phyloP scores from a whole-genome alignment of 768 basidiomycete species.

The Pleurotus giganteus region DNA sequence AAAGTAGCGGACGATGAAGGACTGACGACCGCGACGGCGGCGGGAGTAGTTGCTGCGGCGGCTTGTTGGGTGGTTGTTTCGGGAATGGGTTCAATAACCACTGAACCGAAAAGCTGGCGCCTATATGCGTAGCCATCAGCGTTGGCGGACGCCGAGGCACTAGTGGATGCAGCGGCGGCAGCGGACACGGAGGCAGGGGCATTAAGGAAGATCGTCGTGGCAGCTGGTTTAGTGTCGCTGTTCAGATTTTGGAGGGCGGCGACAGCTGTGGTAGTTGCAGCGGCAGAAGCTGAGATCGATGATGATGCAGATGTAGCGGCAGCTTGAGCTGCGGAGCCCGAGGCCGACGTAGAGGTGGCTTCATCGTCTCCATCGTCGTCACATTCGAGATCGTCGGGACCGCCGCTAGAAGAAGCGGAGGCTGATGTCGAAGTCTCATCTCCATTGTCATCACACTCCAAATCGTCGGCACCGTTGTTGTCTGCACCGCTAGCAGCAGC shows the following conservation, averaged over 20 bases:
- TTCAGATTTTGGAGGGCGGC: not conserved
- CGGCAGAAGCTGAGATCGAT: slow-evolving; percentile 4
- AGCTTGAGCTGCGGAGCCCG: not conserved
- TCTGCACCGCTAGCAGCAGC: slow-evolving; percentile 7
- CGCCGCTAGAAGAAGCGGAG: slow-evolving; percentile 9
- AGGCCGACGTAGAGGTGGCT: not conserved
- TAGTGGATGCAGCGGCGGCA: slow-evolving; percentile 5
- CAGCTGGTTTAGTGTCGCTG: not conserved
- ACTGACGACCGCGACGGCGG: slow-evolving; percentile 7
- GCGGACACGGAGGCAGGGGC: slow-evolving; percentile 9
- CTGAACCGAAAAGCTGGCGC: slow-evolving; percentile 4
- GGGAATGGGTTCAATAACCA: slow-evolving; percentile 12
- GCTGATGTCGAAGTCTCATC: slow-evolving; percentile 1
- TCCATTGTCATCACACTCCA: slow-evolving; percentile 12
- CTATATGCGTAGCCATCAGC: slow-evolving; percentile 7
- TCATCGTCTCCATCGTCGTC: slow-evolving; percentile 13
- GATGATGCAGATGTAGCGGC: slow-evolving; percentile 9
- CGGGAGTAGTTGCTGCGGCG: slow-evolving; percentile 6
- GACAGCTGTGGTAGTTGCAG: slow-evolving; percentile 6
- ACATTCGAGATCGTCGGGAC: slow-evolving; percentile 13
- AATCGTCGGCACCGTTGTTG: slow-evolving; percentile 10
- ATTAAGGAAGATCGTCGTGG: slow-evolving; percentile 13
- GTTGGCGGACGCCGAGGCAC: slow-evolving; percentile 7
- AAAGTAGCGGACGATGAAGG: slow-evolving; percentile 8
- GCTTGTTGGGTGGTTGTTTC: slow-evolving; percentile 7